These are phyloP conservation scores for Lepraria neglecta DNA, from an alignment of 495 filamentous ascomycete species.

Conservation along the genomic window DNA sequence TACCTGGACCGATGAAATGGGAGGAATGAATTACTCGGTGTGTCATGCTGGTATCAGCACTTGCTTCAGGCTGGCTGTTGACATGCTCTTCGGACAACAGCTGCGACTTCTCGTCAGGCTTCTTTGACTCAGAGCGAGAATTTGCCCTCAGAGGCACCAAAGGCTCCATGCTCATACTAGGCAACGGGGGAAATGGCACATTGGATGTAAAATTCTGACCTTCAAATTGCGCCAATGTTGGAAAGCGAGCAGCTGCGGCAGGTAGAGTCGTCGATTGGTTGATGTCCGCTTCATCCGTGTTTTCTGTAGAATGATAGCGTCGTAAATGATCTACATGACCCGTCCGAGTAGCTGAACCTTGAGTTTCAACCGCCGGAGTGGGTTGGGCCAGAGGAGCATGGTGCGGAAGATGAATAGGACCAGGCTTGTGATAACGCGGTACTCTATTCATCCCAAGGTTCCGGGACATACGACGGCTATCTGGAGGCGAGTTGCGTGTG, in stretches of 20 bases:
- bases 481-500: background rate
- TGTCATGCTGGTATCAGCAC: too few species aligned
- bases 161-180: conserved; percentile 14
- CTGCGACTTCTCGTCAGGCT: background rate
- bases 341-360: background rate
- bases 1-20: too few species aligned
- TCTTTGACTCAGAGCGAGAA: background rate
- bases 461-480: background rate
- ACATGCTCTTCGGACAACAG: background rate
- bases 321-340: conserved; percentile 3
- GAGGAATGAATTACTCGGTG: too few species aligned
- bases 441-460: conserved; percentile 2
- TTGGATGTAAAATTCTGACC: background rate
- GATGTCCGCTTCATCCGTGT: background rate
- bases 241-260: conserved; percentile 14
- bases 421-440: conserved; percentile 17
- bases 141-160: conserved; percentile 10
- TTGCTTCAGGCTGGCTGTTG: background rate
- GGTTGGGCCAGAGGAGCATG: background rate
- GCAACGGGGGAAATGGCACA: conserved; percentile 12
- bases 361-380: background rate
- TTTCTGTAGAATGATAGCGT: background rate
- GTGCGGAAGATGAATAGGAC: conserved; percentile 18
- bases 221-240: conserved; percentile 18
- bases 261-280: background rate